Evolutionary conservation across 2,329 filamentous ascomycete species (phyloP).

Genomic region (Pseudogymnoascus sp.): DNA sequence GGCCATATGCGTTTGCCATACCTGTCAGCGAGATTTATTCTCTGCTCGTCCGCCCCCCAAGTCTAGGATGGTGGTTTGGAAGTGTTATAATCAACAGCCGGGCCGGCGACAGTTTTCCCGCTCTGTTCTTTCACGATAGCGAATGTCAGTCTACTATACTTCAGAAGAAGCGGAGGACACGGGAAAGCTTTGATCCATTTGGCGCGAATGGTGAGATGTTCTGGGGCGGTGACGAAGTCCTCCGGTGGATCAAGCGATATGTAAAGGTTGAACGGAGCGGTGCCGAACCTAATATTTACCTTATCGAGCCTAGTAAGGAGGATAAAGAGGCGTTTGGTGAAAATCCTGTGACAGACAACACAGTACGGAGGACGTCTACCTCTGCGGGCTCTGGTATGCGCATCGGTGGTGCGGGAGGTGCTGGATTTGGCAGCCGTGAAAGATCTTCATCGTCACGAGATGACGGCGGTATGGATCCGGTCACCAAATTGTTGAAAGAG

Average conservation of each 20-base stretch:
- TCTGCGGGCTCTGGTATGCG: constrained; percentile 28
- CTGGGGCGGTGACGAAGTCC: constrained; percentile 94
- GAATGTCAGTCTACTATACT: constrained; percentile 94
- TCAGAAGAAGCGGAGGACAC: constrained; percentile 80
- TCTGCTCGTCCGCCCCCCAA: constrained; percentile 82
- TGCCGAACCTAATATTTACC: constrained; percentile 83
- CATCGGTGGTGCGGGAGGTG: constrained; percentile 33
- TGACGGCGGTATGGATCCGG: constrained; percentile 81
- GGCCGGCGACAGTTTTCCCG: constrained; percentile 87
- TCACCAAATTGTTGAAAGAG: constrained; percentile 90
- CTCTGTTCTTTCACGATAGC: constrained; percentile 94
- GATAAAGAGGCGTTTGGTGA: constrained; percentile 70
- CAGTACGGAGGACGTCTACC: constrained; percentile 32
- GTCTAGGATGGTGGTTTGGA: constrained; percentile 97
- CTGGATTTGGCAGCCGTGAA: constrained; percentile 30
- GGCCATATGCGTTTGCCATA: constrained; percentile 85
- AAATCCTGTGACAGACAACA: constrained; percentile 39
- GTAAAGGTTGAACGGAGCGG: constrained; percentile 74
- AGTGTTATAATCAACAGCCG: constrained; percentile 89
- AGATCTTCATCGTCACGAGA: constrained; percentile 29
- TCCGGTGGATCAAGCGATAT: constrained; percentile 85
- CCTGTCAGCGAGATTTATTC: constrained; percentile 88
- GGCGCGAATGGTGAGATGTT: constrained; percentile 80
- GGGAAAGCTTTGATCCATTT: constrained; percentile 86
- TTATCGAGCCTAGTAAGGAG: constrained; percentile 80